Conservation (phyloP, 306 rosid genomes). For the Glycyrrhiza uralensis region DNA sequence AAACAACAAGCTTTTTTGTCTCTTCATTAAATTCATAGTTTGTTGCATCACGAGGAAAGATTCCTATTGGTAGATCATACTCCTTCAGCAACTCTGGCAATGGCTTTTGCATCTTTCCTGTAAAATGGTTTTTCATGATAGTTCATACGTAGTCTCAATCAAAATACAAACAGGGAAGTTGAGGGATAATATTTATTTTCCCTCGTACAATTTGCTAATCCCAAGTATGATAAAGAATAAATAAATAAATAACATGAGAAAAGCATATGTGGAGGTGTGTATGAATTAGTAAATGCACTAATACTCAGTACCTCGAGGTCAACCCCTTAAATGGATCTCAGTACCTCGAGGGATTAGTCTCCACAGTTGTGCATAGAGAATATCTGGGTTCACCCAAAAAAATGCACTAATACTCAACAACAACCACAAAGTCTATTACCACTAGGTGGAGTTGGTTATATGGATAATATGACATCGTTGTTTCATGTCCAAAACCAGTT, state of each 20-base stretch:
- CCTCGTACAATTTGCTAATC: background rate
- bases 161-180: background rate
- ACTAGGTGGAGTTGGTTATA: background rate
- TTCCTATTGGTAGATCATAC: slow-evolving; percentile 74
- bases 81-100: slow-evolving; percentile 83
- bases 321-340: no score
- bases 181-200: background rate
- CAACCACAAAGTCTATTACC: background rate
- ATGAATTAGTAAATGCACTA: no score
- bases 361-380: no score
- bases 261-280: background rate
- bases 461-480: background rate
- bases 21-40: slow-evolving; percentile 81
- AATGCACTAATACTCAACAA: no score
- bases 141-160: background rate
- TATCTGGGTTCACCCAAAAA: no score
- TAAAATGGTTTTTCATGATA: background rate
- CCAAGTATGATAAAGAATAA: background rate
- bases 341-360: no score
- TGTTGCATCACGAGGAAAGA: slow-evolving; percentile 85
- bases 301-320: no score
- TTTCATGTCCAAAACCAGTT: background rate
- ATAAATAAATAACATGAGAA: background rate
- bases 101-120: slow-evolving; percentile 94
- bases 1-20: slow-evolving; percentile 69